Evolutionary conservation across 495 filamentous ascomycete genomes (phyloP).

Genomic region (Terfezia claveryi): DNA sequence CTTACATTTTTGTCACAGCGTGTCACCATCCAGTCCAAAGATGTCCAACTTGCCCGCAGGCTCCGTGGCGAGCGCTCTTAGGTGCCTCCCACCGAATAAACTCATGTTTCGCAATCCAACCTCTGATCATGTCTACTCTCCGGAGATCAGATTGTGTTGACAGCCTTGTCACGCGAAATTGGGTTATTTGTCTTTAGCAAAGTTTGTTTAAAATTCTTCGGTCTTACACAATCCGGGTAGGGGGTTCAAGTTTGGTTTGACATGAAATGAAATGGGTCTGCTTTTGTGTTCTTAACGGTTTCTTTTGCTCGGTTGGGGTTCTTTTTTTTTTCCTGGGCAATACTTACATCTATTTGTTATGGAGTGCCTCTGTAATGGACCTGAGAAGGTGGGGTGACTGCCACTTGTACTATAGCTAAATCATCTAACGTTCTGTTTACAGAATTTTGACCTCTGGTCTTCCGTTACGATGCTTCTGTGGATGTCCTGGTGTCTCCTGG

Average conservation of each 20-base stretch:
- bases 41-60: slow-evolving; percentile 90
- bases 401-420: not conserved
- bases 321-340: not conserved
- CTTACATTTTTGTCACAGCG: slow-evolving; percentile 44
- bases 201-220: not conserved
- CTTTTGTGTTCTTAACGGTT: not conserved
- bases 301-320: not conserved
- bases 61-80: slow-evolving; percentile 89
- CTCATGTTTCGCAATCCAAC: not conserved
- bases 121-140: not conserved
- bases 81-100: slow-evolving; percentile 16
- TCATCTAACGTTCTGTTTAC: not conserved
- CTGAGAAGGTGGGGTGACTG: not conserved
- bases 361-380: not conserved
- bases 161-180: not conserved
- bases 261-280: not conserved
- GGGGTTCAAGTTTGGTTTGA: not conserved
- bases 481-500: too few species aligned
- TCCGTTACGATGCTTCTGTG: too few species aligned
- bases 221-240: not conserved
- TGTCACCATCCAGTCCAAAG: slow-evolving; percentile 88
- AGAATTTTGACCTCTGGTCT: too few species aligned
- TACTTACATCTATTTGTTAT: not conserved
- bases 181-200: not conserved
- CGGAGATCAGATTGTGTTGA: not conserved